A percentile compares a stretch with the other conserved stretches of the same genome.
Conservation (phyloP, 2,329 filamentous ascomycete genomes). For the Cercospora berteroae region DNA sequence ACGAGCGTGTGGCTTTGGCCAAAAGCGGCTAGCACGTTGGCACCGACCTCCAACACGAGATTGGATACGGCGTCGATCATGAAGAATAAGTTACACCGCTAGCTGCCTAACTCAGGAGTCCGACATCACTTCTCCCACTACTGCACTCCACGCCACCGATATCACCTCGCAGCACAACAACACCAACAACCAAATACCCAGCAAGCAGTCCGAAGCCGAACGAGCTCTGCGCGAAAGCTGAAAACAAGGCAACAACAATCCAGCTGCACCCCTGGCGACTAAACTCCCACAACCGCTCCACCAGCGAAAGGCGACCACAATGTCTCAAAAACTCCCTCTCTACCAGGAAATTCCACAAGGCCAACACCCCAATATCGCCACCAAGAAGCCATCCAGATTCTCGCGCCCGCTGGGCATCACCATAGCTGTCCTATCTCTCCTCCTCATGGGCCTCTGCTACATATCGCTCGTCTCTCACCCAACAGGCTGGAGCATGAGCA, state of each 20-base stretch:
- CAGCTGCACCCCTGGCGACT: not conserved
- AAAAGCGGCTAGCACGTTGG: not conserved
- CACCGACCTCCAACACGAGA: conserved; percentile 1
- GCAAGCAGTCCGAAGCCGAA: not conserved
- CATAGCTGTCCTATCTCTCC: conserved; percentile 6
- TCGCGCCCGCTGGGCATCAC: not conserved
- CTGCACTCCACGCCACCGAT: conserved; percentile 2
- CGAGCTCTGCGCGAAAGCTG: not conserved
- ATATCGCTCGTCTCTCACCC: conserved; percentile 9
- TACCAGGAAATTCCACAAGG: not conserved
- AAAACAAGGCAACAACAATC: not conserved
- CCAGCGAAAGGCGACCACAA: not conserved
- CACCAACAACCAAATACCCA: not conserved
- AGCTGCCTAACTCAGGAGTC: not conserved
- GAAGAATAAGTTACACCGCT: not conserved
- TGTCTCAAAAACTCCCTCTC: conserved; percentile 3
- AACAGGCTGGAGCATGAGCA: not conserved
- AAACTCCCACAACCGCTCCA: not conserved
- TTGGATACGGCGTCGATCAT: conserved; percentile 7
- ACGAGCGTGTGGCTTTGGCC: not conserved
- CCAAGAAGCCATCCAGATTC: not conserved
- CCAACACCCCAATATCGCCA: not conserved
- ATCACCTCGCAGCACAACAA: not conserved
- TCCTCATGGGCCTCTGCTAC: conserved; percentile 12
- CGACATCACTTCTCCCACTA: conserved; percentile 2